Percentiles rank a stretch among this genome's conserved stretches.
Conservation (phyloP, 345 rosid species). For the Kernera saxatilis region DNA sequence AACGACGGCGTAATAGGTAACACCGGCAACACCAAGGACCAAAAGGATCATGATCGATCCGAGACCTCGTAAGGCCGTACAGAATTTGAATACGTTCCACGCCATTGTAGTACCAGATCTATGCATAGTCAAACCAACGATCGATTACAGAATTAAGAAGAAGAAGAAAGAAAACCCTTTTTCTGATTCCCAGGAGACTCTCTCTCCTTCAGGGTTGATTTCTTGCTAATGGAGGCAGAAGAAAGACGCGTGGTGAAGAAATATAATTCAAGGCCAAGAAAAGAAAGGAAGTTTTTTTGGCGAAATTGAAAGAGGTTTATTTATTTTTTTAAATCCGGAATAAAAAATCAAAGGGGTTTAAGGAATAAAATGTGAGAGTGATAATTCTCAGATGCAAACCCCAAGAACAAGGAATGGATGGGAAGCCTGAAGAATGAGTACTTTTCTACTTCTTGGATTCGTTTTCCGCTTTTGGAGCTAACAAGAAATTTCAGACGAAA, state of each 20-base stretch:
- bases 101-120: constrained; percentile 80
- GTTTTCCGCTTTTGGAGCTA: constrained; percentile 7
- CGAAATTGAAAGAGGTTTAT: neutral
- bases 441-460: constrained; percentile 9
- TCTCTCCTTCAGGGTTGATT: neutral
- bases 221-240: neutral
- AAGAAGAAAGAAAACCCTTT: neutral
- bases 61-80: constrained; percentile 66
- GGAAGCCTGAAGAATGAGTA: constrained; percentile 16
- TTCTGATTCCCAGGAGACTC: neutral
- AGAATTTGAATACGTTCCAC: constrained; percentile 77
- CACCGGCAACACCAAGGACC: constrained; percentile 73
- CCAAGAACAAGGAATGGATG: neutral
- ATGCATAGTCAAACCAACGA: constrained; percentile 44
- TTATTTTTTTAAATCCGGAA: neutral
- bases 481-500: neutral
- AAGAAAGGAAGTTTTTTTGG: neutral
- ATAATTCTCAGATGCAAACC: neutral
- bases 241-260: constrained; percentile 4
- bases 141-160: neutral
- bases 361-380: neutral
- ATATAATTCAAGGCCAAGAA: neutral
- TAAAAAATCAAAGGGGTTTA: neutral
- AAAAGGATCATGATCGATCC: constrained; percentile 76
- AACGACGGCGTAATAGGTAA: constrained; percentile 75